Conservation (phyloP, 2,329 filamentous ascomycete species). For the Rosellinia necatrix region DNA sequence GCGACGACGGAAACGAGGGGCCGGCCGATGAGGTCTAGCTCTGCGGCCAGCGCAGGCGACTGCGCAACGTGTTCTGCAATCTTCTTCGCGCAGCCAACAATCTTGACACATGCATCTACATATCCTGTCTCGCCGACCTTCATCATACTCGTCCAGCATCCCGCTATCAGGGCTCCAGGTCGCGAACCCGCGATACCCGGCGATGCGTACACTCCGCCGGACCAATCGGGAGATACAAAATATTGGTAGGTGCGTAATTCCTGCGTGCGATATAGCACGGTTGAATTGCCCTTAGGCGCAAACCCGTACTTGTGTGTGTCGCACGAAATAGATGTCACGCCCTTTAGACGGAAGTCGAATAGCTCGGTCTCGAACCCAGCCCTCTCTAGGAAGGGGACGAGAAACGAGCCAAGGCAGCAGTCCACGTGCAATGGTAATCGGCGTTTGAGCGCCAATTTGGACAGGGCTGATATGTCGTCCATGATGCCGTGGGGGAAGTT, state of each 20-base stretch:
- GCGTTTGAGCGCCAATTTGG: slow-evolving; percentile 77
- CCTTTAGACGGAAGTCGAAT: slow-evolving; percentile 93
- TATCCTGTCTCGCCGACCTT: slow-evolving; percentile 86
- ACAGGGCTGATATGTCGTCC: slow-evolving; percentile 87
- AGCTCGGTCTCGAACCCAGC: slow-evolving; percentile 88
- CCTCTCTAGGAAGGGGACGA: slow-evolving; percentile 87
- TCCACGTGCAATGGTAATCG: slow-evolving; percentile 92
- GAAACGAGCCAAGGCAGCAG: slow-evolving; percentile 95
- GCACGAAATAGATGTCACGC: slow-evolving; percentile 93
- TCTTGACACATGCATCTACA: slow-evolving; percentile 81
- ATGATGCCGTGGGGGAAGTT: slow-evolving; percentile 99
- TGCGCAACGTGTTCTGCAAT: slow-evolving; percentile 75
- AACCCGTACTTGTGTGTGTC: slow-evolving; percentile 99
- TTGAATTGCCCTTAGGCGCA: slow-evolving; percentile 95
- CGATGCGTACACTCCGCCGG: slow-evolving; percentile 92
- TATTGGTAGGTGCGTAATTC: slow-evolving; percentile 87
- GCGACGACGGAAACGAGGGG: slow-evolving; percentile 90
- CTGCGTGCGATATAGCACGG: slow-evolving; percentile 83
- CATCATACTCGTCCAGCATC: slow-evolving; percentile 94
- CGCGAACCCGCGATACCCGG: slow-evolving; percentile 90
- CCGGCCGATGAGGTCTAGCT: slow-evolving; percentile 80
- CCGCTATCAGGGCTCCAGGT: slow-evolving; percentile 91
- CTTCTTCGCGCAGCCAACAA: slow-evolving; percentile 84
- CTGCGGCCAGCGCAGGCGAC: slow-evolving; percentile 68
- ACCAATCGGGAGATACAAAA: slow-evolving; percentile 94